Base-by-base conservation (phyloP, 2,329 filamentous ascomycete genomes). In the Pseudogymnoascus sp. region DNA sequence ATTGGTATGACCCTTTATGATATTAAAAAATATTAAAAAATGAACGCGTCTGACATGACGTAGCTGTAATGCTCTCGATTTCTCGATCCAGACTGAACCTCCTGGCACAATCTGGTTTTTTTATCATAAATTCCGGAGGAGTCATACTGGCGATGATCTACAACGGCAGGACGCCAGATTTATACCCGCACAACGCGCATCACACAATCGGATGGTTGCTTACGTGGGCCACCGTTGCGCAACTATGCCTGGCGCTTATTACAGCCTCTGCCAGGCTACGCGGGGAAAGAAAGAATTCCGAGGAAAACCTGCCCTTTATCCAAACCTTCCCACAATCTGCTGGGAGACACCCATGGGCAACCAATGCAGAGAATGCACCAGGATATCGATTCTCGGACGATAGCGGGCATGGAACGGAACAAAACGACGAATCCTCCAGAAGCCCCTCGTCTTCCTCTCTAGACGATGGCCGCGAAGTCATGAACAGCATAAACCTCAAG, bases 151-250 rank as follows among this genome's bases (percentile, higher is more conserved):
- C 84, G 6, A 81, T 84, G 59, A 77, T 91, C 35, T 96, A 96
- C 78, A 91, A 94, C 72, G 80, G 83, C 63, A 85, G 83, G 66
- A 96, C 91, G 0, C 91, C 92, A 0, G 90, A 96, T 71, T 78
- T 97, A 21, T 96, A 96, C 72, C 85, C 85, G 41, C 86, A 89
- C 72, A 95, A 95, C 71, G 84, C 87, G 13, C 92, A 96, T 73
- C 86, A 91, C 77, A 91, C 89, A 73, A 81, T 92, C 44, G 92
- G 92, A 61, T 97, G 93, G 93, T 80, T 90, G 42, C 81, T 88
- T 31, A 93, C 89, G 2, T 89, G 84, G 79, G 79, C 92, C 3
- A 80, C 89, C 9, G 80, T 80, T 60, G 85, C 82, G 0, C 93
- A 96, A 76, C 81, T 88, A 13, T 69, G 88, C 39, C 78, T 96